Percentiles rank a stretch among this genome's conserved stretches.
Conservation (phyloP, 306 rosid genomes). For the Hippophae rhamnoides region DNA sequence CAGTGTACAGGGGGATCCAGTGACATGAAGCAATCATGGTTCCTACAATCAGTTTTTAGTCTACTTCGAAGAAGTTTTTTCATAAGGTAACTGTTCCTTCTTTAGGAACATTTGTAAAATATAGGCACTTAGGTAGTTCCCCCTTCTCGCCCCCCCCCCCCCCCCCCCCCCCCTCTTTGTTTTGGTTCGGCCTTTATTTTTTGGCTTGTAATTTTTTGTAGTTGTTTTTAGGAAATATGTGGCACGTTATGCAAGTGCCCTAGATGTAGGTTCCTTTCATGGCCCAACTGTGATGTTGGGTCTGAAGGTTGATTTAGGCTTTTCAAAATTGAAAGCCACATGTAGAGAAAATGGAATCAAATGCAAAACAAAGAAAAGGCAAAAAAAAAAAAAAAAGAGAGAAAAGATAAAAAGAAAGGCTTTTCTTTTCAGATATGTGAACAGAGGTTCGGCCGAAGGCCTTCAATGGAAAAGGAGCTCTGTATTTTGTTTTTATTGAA, state of each 20-base stretch:
- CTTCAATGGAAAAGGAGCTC: slow-evolving; percentile 18
- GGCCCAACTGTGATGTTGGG: slow-evolving; percentile 57
- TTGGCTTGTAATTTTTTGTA: slow-evolving; percentile 42
- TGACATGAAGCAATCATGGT: slow-evolving; percentile 61
- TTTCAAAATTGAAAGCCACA: slow-evolving; percentile 55
- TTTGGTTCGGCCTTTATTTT: slow-evolving; percentile 4
- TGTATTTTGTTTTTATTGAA: slow-evolving; percentile 9
- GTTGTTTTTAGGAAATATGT: slow-evolving; percentile 28
- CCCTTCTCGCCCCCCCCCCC: slow-evolving; percentile 38
- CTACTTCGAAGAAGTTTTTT: slow-evolving; percentile 41
- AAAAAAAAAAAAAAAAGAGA: neutral
- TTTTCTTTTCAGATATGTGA: slow-evolving; percentile 16
- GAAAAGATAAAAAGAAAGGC: neutral
- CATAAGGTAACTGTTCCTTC: neutral
- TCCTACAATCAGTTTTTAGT: slow-evolving; percentile 3
- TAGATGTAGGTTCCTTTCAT: slow-evolving; percentile 50
- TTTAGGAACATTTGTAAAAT: slow-evolving; percentile 49
- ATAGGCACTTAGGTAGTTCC: slow-evolving; percentile 58
- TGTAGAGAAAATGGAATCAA: slow-evolving; percentile 53
- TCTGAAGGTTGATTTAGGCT: slow-evolving; percentile 43
- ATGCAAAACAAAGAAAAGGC: slow-evolving; percentile 14
- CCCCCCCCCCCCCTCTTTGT: slow-evolving; percentile 18
- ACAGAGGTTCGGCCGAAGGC: slow-evolving; percentile 77
- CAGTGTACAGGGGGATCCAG: slow-evolving; percentile 81
- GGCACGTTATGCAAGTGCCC: slow-evolving; percentile 28